Evolutionary conservation across 257 asterid genomes (phyloP), one percentile per base, ranked within the genome.

Genomic region (Nicotiana benthamiana): DNA sequence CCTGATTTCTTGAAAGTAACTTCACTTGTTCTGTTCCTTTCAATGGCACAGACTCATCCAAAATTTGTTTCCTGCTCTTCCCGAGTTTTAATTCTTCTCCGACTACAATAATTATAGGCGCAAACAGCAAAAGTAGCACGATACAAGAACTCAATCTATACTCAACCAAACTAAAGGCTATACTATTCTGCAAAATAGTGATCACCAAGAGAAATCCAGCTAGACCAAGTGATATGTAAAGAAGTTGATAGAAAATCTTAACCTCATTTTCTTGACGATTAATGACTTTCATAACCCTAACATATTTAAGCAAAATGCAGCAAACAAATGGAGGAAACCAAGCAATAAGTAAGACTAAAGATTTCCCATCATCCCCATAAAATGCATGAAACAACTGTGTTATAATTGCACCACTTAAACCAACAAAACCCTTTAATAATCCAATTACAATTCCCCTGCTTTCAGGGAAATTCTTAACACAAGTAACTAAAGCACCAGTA

Each of bases 281-380:
- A 52, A 70, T 70, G 0, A 86, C 86, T 77, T 80, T 88, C 83
- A 87, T 76, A 54, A 79, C 79, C 13, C 94, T 81, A 34, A 91
- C 74, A 3, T 87, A 82, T 26, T 87, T 53, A 3, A 89, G 89
- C 13, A 90, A 87, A 9, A 88, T 65, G 74, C 80, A 27, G 0
- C 91, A 87, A 32, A 91, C 90, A n/a, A 89, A 90, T 2, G 96
- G 89, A 4, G 96, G 96, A 27, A 91, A 80, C 94, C 94, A 90
- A 0, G 84, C 90, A 62, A 91, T 87, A 24, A 91, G 89, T 5
- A 91, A 68, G 18, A 91, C 86, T 15, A 90, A 80, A 27, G 90
- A 83, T 67, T 83, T 86, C 0, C 89, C 65, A n/a, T 90, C 36
- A 9, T 76, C 65, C 2, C 93, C 91, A 68, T 90, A 90, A 32